Evolutionary conservation across 2,329 filamentous ascomycete species (phyloP).

Genomic region (Ophiocordyceps polyrhachis-furcata): DNA sequence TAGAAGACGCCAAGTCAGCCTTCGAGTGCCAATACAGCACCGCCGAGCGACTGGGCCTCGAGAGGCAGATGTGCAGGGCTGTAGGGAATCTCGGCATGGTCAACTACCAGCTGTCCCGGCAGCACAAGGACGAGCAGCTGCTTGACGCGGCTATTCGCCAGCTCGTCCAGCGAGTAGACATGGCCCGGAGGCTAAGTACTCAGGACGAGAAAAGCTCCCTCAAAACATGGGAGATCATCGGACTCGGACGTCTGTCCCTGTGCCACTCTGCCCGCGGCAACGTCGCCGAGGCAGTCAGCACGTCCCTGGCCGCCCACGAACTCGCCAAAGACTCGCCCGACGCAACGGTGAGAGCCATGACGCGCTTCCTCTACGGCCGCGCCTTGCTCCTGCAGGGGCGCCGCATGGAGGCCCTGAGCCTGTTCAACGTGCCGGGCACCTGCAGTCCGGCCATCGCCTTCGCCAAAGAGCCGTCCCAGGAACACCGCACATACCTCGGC

Average conservation of each 20-base stretch:
- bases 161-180: constrained; percentile 8
- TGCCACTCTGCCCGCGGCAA: constrained; percentile 11
- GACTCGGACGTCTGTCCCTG: constrained; percentile 14
- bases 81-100: constrained; percentile 18
- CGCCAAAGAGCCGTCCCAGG: constrained; percentile 18
- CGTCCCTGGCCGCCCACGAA: constrained; percentile 4
- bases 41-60: background rate
- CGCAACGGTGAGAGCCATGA: constrained; percentile 11
- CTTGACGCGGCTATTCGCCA: constrained; percentile 11
- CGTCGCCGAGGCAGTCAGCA: constrained; percentile 6
- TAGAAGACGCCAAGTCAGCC: constrained; percentile 10
- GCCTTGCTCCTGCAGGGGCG: constrained; percentile 9
- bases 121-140: constrained; percentile 4
- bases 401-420: constrained; percentile 8
- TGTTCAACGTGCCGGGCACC: constrained; percentile 10
- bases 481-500: constrained; percentile 14
- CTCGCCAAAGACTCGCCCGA: constrained; percentile 6
- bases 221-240: constrained; percentile 11
- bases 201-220: background rate
- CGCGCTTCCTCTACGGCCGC: constrained; percentile 14
- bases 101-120: constrained; percentile 15
- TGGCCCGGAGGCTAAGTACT: background rate
- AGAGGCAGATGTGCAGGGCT: constrained; percentile 11
- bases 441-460: constrained; percentile 17
- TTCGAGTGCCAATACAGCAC: constrained; percentile 10